A percentile compares a stretch with the other conserved stretches of the same genome.
Evolutionary conservation across 164 flowering plant species (phyloP).

Genomic region (Brasenia schreberi): DNA sequence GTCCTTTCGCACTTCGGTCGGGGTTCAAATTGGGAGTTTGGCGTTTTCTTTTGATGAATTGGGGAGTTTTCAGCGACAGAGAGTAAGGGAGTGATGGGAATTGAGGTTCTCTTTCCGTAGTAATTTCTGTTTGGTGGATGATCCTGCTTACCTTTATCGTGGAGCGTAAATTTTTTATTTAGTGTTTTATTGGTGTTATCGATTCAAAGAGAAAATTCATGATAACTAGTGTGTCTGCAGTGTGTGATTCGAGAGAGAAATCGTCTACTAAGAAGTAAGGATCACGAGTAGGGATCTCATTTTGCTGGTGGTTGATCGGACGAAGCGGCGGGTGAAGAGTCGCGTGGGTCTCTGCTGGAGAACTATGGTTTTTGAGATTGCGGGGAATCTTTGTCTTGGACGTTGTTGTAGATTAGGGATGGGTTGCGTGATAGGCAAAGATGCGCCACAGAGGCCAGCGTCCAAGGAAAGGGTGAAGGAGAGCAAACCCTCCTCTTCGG

Average conservation of each 20-base stretch:
- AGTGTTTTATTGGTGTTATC: neutral
- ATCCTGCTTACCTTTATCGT: neutral
- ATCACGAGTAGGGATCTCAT: neutral
- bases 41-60: neutral
- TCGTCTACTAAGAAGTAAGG: neutral
- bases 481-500: slow-evolving; percentile 3
- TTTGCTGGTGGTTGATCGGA: neutral
- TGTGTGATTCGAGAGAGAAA: neutral
- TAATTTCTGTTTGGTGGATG: neutral
- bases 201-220: neutral
- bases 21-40: neutral
- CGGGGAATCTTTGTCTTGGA: neutral
- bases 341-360: neutral
- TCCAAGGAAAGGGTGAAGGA: slow-evolving; percentile 13
- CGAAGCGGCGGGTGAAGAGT: neutral
- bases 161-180: neutral
- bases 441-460: slow-evolving; percentile 10
- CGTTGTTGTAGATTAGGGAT: slow-evolving; percentile 13
- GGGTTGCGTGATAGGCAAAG: slow-evolving; percentile 44
- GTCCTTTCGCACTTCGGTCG: neutral
- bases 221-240: neutral
- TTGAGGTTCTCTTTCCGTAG: neutral
- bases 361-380: neutral
- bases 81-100: neutral
- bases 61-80: neutral